Evolutionary conservation across 208 protist genomes (phyloP).

Genomic region (Acanthamoeba triangularis): DNA sequence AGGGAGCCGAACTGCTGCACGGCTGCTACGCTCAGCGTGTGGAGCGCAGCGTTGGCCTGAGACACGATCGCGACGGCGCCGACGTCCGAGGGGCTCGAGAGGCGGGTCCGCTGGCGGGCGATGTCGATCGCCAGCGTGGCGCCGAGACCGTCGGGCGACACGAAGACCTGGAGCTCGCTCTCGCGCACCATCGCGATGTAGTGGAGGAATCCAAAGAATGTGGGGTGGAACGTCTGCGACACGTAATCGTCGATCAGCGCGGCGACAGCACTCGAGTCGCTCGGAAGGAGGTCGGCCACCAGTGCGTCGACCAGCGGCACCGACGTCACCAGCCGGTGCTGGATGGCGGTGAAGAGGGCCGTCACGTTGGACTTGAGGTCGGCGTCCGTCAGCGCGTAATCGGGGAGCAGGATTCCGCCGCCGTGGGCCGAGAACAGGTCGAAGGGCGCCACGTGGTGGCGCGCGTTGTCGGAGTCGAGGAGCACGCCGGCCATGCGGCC

Average conservation of each 20-base stretch:
- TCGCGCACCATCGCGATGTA: not conserved
- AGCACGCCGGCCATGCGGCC: not conserved
- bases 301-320: not conserved
- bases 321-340: not conserved
- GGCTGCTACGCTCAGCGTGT: not conserved
- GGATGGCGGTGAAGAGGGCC: not conserved
- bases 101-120: not conserved
- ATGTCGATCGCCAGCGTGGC: not conserved
- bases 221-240: not conserved
- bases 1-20: not conserved
- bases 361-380: not conserved
- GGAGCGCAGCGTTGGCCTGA: not conserved
- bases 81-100: not conserved
- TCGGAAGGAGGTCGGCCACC: not conserved
- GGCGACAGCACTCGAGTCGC: not conserved
- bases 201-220: constrained; percentile 15
- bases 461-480: not conserved
- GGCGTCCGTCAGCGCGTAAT: not conserved
- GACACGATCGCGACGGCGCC: not conserved
- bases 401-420: not conserved
- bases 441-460: not conserved
- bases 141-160: not conserved
- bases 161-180: not conserved
- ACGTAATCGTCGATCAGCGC: not conserved
- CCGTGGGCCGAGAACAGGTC: not conserved